Evolutionary conservation across 495 filamentous ascomycete genomes (phyloP), one percentile per base, ranked within the genome.

Genomic region (Talaromyces trachyspermus): DNA sequence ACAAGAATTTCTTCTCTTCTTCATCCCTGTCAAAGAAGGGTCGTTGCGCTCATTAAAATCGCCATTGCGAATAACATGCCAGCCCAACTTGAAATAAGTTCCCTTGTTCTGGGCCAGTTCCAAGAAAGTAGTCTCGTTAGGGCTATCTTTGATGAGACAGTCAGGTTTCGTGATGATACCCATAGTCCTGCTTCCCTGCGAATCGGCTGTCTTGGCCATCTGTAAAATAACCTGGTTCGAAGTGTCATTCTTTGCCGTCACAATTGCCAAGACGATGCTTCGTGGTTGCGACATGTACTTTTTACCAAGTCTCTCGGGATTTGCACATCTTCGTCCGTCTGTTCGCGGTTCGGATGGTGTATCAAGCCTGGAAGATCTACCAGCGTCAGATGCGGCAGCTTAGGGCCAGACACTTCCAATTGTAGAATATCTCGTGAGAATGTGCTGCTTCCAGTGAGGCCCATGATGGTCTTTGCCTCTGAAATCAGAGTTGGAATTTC

Each of bases 51-150:
- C 70, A 8, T 71, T 58, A 45, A 74, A 77, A 5, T 57, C 57
- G 2, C 76, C 68, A 51, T 86, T 87, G 6, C 75, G 75, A 18
- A 90, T 57, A 2, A 82, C 75, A 59, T 87, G 81, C 83, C 81
- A 88, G 3, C 82, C 84, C 2, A 87, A 72, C 18, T 72, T 64
- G 39, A 89, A 77, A 15, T 54, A 59, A 12, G 82, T 63, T 42
- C 88, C 75, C 23, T 76, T 64, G 49, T 89, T 89, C 22, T 63
- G 57, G 0, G 80, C 71, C 0, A 85, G 62, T 0, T 71, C 54
- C 1, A 86, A 46, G 50, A 73, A 88, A 5, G 54, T 54, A 0
- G 46, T 48, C 46, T 88, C 76, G 11, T 41, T 32, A 2, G 46
- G 46, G n/a, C 18, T 63, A 52, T 4, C 66, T 63, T 0, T 63